Evolutionary conservation across 768 basidiomycete genomes (phyloP).

Genomic region (Kondoa subrosea): DNA sequence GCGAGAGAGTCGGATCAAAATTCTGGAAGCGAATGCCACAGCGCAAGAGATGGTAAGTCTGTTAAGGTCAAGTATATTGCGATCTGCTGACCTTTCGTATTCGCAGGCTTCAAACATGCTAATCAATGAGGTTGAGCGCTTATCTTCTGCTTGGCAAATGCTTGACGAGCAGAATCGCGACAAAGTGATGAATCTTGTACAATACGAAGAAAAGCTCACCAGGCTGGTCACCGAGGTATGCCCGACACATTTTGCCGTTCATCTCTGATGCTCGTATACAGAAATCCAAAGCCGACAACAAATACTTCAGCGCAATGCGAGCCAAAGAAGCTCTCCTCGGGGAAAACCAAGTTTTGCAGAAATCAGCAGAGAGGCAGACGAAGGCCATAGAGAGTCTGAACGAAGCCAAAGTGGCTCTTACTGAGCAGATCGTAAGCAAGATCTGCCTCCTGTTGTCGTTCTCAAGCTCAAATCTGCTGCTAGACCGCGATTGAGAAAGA

Average conservation of each 20-base stretch:
- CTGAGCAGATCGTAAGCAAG: not conserved
- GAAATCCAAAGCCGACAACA: slow-evolving; percentile 94
- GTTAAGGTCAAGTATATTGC: not conserved
- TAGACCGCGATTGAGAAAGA: slow-evolving; percentile 33
- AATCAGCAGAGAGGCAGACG: slow-evolving; percentile 40
- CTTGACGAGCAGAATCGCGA: slow-evolving; percentile 62
- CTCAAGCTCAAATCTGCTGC: not conserved
- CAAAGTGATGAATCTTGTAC: slow-evolving; percentile 67
- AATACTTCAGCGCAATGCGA: slow-evolving; percentile 77
- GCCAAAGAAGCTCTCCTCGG: slow-evolving; percentile 54
- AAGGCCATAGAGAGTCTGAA: slow-evolving; percentile 48
- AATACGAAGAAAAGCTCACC: slow-evolving; percentile 53
- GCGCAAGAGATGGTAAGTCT: slow-evolving; percentile 49
- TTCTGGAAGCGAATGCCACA: slow-evolving; percentile 45
- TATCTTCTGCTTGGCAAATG: slow-evolving; percentile 73
- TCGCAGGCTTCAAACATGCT: slow-evolving; percentile 55
- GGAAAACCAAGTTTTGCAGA: slow-evolving; percentile 21
- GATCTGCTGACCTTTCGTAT: not conserved
- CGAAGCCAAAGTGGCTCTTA: not conserved
- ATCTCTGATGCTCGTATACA: slow-evolving; percentile 31
- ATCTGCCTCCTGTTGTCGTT: not conserved
- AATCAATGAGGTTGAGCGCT: slow-evolving; percentile 65
- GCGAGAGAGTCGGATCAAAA: slow-evolving; percentile 53
- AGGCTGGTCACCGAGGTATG: slow-evolving; percentile 54
- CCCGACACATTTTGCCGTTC: not conserved